A percentile compares a stretch with the other conserved stretches of the same genome.
phyloP scores from a whole-genome alignment of 2,329 filamentous ascomycete species.

The Xylaria sp. region DNA sequence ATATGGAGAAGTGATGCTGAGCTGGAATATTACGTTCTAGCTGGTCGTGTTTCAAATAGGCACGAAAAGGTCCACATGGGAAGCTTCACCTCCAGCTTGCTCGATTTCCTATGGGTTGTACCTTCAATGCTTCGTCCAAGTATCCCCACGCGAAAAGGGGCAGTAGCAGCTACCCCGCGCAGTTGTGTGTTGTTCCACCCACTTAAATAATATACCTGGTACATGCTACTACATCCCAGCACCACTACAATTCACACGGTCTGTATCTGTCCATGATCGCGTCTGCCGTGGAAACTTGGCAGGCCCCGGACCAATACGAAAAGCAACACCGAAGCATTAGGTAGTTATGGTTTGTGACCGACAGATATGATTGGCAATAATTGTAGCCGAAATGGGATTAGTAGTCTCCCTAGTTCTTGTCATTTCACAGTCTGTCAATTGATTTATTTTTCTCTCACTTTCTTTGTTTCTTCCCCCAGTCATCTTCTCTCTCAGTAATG shows the following conservation, averaged over 20 bases:
- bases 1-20: not conserved
- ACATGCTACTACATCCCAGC: not conserved
- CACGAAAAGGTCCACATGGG: not conserved
- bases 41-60: not conserved
- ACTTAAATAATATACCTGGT: conserved; percentile 10
- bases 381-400: not conserved
- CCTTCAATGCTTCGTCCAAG: not conserved
- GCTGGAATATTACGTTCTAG: not conserved
- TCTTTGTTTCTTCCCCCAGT: not conserved
- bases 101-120: not conserved
- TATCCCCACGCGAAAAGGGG: not conserved
- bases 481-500: not conserved
- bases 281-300: not conserved
- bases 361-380: not conserved
- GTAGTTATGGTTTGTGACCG: not conserved
- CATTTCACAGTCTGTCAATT: not conserved
- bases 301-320: not conserved
- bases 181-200: conserved; percentile 20
- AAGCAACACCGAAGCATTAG: too few species aligned
- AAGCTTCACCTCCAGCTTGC: not conserved
- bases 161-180: conserved; percentile 20
- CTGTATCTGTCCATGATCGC: conserved; percentile 2
- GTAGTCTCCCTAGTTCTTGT: not conserved
- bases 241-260: not conserved
- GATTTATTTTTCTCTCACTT: not conserved